Conservation (phyloP, 805 yeast species). For the Ogataea pini region DNA sequence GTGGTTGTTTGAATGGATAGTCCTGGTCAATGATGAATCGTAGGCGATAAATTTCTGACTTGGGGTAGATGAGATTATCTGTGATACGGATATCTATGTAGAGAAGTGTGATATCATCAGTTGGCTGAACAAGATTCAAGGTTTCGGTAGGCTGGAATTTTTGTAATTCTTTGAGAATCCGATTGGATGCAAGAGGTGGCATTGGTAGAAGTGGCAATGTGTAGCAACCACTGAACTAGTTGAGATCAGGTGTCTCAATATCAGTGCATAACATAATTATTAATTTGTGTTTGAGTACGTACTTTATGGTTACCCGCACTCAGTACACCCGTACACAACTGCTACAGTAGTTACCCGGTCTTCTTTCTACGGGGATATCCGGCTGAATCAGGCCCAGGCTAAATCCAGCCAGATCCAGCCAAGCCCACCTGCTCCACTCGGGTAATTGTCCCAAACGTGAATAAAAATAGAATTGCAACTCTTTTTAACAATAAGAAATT, state of each 20-base stretch:
- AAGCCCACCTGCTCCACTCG: no score
- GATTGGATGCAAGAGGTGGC: constrained; percentile 18
- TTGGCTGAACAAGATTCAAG: constrained; percentile 17
- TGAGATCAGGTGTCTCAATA: no score
- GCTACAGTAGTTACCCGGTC: constrained; percentile 1
- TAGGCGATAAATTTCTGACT: constrained; percentile 41
- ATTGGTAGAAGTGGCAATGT: background rate
- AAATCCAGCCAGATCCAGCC: no score
- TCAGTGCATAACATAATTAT: no score
- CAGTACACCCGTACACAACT: no score
- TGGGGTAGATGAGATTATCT: constrained; percentile 40
- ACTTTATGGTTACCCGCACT: no score
- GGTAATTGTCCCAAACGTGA: background rate
- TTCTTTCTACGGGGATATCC: no score
- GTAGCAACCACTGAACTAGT: no score
- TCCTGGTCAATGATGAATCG: constrained; percentile 43
- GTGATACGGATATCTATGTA: constrained; percentile 41
- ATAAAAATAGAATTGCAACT: constrained; percentile 1
- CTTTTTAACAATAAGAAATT: background rate
- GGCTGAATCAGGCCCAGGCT: background rate
- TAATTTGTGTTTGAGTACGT: no score
- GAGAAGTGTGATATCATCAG: constrained; percentile 24
- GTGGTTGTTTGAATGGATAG: constrained; percentile 63
- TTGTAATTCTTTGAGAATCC: constrained; percentile 24
- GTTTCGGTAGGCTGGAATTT: constrained; percentile 17